A percentile compares a stretch with the other conserved stretches of the same genome.
These are phyloP conservation scores for Fusarium praegraminearum DNA, from an alignment of 2,329 filamentous ascomycete species.

Conservation along the genomic window DNA sequence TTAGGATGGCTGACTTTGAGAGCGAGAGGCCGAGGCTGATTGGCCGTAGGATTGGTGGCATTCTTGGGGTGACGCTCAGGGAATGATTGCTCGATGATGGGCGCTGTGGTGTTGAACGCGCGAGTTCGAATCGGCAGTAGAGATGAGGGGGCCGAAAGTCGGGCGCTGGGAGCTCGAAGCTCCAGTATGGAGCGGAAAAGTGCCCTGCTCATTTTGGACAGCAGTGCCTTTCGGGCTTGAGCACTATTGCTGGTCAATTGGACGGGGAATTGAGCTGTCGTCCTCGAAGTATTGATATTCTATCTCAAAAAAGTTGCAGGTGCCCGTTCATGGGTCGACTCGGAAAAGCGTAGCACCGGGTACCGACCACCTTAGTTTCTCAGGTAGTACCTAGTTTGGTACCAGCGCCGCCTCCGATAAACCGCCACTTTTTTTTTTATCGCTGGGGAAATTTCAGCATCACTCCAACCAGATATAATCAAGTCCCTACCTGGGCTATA, in stretches of 20 bases:
- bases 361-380: slow-evolving; percentile 35
- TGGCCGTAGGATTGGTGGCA: slow-evolving; percentile 53
- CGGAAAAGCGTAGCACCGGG: slow-evolving; percentile 54
- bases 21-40: slow-evolving; percentile 52
- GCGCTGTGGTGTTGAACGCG: slow-evolving; percentile 54
- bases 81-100: slow-evolving; percentile 59
- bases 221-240: slow-evolving; percentile 44
- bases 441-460: slow-evolving; percentile 47
- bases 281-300: slow-evolving; percentile 35
- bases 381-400: not conserved
- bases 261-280: slow-evolving; percentile 21
- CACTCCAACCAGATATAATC: slow-evolving; percentile 32
- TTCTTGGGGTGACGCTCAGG: slow-evolving; percentile 53
- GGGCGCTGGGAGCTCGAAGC: slow-evolving; percentile 60
- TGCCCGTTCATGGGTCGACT: slow-evolving; percentile 7
- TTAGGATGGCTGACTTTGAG: slow-evolving; percentile 57
- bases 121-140: slow-evolving; percentile 47
- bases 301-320: slow-evolving; percentile 47
- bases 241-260: slow-evolving; percentile 45
- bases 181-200: slow-evolving; percentile 73
- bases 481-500: slow-evolving; percentile 44
- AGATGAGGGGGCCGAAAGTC: slow-evolving; percentile 43
- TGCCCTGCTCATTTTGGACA: slow-evolving; percentile 65
- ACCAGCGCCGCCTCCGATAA: slow-evolving; percentile 35
- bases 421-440: slow-evolving; percentile 51